A percentile compares a stretch with the other conserved stretches of the same genome.
phyloP scores from a whole-genome alignment of 2,329 filamentous ascomycete genomes.

The Botryotinia convoluta region DNA sequence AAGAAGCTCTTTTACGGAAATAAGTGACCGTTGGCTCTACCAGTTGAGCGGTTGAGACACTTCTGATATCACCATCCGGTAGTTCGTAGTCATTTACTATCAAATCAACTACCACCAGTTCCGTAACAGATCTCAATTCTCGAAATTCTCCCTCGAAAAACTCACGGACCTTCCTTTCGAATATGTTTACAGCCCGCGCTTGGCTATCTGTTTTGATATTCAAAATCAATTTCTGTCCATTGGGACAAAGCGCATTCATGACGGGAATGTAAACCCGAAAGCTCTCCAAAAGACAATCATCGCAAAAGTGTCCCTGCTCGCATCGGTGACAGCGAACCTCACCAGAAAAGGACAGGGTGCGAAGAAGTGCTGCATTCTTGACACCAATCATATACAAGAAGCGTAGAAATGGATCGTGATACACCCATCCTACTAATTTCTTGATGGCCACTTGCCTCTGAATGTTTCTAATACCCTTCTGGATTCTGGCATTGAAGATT shows the following conservation, averaged over 20 bases:
- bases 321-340: neutral
- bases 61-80: neutral
- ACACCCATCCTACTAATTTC: slow-evolving; percentile 20
- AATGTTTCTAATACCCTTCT: neutral
- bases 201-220: neutral
- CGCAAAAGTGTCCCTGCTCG: neutral
- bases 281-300: neutral
- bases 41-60: neutral
- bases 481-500: neutral
- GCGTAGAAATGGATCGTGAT: slow-evolving; percentile 24
- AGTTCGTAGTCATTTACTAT: neutral
- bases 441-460: neutral
- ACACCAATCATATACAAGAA: slow-evolving; percentile 24
- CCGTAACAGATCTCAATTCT: neutral
- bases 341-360: neutral
- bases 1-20: neutral
- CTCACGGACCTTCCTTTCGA: neutral
- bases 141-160: neutral
- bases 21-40: neutral
- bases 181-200: neutral
- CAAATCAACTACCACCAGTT: neutral
- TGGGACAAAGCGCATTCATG: neutral
- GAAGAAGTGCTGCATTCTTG: slow-evolving; percentile 15
- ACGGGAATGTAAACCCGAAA: neutral
- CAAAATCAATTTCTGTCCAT: neutral